Evolutionary conservation across 352 stramenopile genomes (phyloP), one percentile per base, ranked within the genome.

Genomic region (Halophytophthora batemanensis): DNA sequence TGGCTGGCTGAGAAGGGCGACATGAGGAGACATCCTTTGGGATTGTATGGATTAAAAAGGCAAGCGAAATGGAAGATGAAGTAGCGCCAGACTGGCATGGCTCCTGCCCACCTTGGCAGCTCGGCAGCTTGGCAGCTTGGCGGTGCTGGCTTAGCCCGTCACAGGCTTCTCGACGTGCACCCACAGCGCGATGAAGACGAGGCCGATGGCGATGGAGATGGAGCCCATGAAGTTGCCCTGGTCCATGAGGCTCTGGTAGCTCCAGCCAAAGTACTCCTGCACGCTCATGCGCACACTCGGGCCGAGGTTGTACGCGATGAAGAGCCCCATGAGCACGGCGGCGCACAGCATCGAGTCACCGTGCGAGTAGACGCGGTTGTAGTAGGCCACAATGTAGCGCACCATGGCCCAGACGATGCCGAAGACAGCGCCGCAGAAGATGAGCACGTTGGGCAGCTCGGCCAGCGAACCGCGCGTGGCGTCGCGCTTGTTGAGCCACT

Each of bases 211-310:
- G 45, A 93, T 85, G 13, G 77, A 88, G 45, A 82, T 84, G 23
- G 74, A 84, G 57, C 82, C 82, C 65, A 93, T 83, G 43, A 93
- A 89, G 75, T 93, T 93, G 41, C 82, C 82, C 57, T 93, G 77
- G 64, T 93, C 82, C 69, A 85, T 90, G 49, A 93, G 59, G 69
- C 82, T 93, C 59, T 87, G 73, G 77, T 93, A 90, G 57, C 80
- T 91, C 82, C 82, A 93, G 50, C 82, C 82, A 58, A 93, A 93
- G 64, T 93, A 93, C 50, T 90, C 79, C 58, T 93, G 82, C 53
- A 88, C 86, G 53, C 69, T 91, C 82, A 93, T 93, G 23, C 80
- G 82, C 45, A 93, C 82, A 47, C 66, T 89, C 8, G 82, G 80
- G 17, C 71, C 81, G 25, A 93, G 61, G 55, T 90, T 90, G 61